Evolutionary conservation across 169 alveolate species (phyloP), one percentile per base, ranked within the genome.

Genomic region (Plasmodium gaboni): DNA sequence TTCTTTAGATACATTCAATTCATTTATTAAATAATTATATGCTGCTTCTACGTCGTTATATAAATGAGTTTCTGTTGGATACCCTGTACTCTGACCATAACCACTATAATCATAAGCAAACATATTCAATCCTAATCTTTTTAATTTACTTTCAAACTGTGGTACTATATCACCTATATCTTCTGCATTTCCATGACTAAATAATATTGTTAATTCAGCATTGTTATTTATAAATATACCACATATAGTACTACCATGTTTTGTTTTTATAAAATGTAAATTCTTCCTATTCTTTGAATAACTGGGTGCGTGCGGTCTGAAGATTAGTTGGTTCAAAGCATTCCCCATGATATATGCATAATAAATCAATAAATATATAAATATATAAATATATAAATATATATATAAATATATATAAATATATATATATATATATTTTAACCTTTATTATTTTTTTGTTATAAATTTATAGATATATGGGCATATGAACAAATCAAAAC

Each of bases 121-220:
- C 57, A 96, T 70, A 60, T 96, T 94, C 67, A 95, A 94, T 15
- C 87, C 76, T 87, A 94, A 87, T 1, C 78, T 73, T 42, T 89
- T 76, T 44, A 92, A 17, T 65, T 93, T 59, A 42, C 91, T 78
- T 70, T 87, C 68, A 69, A 93, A 94, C 78, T 50, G 67, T n/a
- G 92, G 86, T 0, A 92, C 42, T 15, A 94, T 89, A 72, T 89
- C 93, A 17, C 97, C 97, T 48, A 96, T 87, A 69, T 96, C 98
- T 91, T 96, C 98, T 1, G 98, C 98, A 92, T 96, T 96, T 6
- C 97, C 98, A 83, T 96, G 98, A 87, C 97, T 95, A 91, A 94
- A 96, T 38, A 96, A 73, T 22, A 96, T 44, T 17, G 98, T 96
- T 63, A 93, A 86, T 44, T 67, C 68, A 13, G 96, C 96, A 26